Conservation (phyloP, 495 filamentous ascomycete species). For the Neurospora africana region DNA sequence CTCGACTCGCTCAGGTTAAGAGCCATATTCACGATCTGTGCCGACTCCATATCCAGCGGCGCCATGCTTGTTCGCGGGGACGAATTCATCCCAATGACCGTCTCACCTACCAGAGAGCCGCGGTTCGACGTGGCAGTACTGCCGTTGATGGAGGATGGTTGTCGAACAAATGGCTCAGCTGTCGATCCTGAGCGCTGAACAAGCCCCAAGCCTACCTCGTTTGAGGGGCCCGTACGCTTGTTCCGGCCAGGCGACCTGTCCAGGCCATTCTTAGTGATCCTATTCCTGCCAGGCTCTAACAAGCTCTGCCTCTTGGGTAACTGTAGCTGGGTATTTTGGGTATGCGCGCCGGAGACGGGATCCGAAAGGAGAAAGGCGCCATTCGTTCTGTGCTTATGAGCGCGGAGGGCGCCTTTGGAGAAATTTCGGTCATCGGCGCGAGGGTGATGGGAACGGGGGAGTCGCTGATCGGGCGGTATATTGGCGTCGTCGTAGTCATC, state of each 20-base stretch:
- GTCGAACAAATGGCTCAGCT: background rate
- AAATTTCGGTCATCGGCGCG: slow-evolving; percentile 13
- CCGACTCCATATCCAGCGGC: slow-evolving; percentile 57
- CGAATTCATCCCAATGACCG: slow-evolving; percentile 5
- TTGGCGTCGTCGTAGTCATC: slow-evolving; percentile 3
- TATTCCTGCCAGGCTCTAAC: slow-evolving; percentile 5
- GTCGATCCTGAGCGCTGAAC: background rate
- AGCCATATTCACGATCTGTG: slow-evolving; percentile 84
- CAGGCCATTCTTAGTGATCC: background rate
- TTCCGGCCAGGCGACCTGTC: slow-evolving; percentile 2
- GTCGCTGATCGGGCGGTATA: slow-evolving; percentile 11
- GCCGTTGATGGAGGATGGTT: background rate
- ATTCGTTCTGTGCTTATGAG: slow-evolving; percentile 32
- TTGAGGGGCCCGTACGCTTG: background rate
- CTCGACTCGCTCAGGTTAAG: slow-evolving; percentile 80
- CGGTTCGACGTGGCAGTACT: slow-evolving; percentile 8
- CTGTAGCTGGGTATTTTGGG: background rate
- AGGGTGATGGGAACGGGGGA: slow-evolving; percentile 8
- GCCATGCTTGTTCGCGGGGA: slow-evolving; percentile 11
- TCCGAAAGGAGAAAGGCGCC: slow-evolving; percentile 38
- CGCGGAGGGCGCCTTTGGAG: slow-evolving; percentile 14
- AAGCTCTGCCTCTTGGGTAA: slow-evolving; percentile 7
- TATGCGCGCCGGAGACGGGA: slow-evolving; percentile 10
- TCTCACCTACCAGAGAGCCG: slow-evolving; percentile 11
- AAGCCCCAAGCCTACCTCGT: background rate